Percentiles rank a stretch among this genome's conserved stretches.
Evolutionary conservation across 2,329 filamentous ascomycete genomes (phyloP).

Genomic region (Hirsutella minnesotensis): DNA sequence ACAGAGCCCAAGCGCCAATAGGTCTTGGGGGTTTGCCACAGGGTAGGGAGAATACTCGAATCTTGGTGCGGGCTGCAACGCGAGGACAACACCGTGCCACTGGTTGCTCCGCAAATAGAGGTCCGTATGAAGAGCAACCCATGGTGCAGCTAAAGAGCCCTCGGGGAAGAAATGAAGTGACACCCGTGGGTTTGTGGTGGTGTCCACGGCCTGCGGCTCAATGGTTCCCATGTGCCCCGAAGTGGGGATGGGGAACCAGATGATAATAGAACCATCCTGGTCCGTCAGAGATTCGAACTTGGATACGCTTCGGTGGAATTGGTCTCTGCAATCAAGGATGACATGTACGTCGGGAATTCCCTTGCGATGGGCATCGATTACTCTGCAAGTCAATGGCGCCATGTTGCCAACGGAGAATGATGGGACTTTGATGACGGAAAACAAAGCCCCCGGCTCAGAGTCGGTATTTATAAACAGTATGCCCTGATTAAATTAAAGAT

Average conservation of each 20-base stretch:
- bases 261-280: conserved; percentile 1
- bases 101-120: conserved; percentile 2
- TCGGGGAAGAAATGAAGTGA: conserved; percentile 3
- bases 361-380: too few relatives aligned
- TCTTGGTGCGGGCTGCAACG: not conserved
- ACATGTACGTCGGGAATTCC: conserved; percentile 2
- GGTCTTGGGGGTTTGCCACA: not conserved
- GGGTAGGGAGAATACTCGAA: conserved; percentile 2
- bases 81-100: conserved; percentile 3
- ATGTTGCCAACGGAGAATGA: too few relatives aligned
- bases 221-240: not conserved
- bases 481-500: too few relatives aligned
- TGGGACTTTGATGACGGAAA: too few relatives aligned
- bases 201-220: conserved; percentile 3
- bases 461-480: too few relatives aligned
- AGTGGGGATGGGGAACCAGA: conserved; percentile 1
- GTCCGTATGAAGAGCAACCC: not conserved
- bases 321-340: conserved; percentile 1
- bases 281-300: conserved; percentile 2
- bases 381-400: too few relatives aligned
- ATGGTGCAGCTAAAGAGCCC: not conserved
- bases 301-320: not conserved
- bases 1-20: not conserved
- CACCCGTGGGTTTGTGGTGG: not conserved
- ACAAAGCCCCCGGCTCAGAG: too few relatives aligned